phyloP scores from a whole-genome alignment of 768 basidiomycete genomes.

The Boletus eberwhitei region DNA sequence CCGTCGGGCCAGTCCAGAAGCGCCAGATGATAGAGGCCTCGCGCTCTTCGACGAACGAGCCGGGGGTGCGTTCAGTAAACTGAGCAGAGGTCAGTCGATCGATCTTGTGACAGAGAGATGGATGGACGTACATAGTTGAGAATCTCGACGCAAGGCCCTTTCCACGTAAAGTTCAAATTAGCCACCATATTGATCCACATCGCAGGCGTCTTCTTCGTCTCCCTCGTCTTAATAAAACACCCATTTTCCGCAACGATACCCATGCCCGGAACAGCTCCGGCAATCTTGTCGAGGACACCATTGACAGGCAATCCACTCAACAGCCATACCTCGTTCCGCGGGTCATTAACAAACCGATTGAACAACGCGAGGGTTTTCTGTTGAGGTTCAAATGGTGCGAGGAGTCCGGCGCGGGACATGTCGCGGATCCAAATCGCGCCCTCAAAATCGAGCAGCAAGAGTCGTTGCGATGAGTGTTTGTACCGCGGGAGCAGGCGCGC shows the following conservation, averaged over 20 bases:
- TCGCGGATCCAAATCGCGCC: constrained; percentile 74
- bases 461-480: constrained; percentile 58
- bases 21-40: constrained; percentile 83
- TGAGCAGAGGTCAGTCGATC: constrained; percentile 25
- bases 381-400: constrained; percentile 40
- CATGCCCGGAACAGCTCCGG: constrained; percentile 56
- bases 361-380: constrained; percentile 45
- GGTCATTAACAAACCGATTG: constrained; percentile 56
- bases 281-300: constrained; percentile 61
- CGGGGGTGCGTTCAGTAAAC: constrained; percentile 89
- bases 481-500: constrained; percentile 62
- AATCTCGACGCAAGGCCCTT: constrained; percentile 75
- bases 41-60: constrained; percentile 80
- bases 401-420: constrained; percentile 43
- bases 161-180: constrained; percentile 79
- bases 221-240: constrained; percentile 70
- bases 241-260: constrained; percentile 91
- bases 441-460: constrained; percentile 77
- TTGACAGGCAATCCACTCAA: constrained; percentile 70
- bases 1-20: constrained; percentile 61
- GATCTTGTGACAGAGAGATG: too few species aligned
- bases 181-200: constrained; percentile 79
- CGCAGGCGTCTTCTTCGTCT: constrained; percentile 29
- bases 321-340: constrained; percentile 76
- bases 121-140: constrained; percentile 68